Conservation (phyloP, 148 eudicot genomes). For the Rhododendron ferrugineum region DNA sequence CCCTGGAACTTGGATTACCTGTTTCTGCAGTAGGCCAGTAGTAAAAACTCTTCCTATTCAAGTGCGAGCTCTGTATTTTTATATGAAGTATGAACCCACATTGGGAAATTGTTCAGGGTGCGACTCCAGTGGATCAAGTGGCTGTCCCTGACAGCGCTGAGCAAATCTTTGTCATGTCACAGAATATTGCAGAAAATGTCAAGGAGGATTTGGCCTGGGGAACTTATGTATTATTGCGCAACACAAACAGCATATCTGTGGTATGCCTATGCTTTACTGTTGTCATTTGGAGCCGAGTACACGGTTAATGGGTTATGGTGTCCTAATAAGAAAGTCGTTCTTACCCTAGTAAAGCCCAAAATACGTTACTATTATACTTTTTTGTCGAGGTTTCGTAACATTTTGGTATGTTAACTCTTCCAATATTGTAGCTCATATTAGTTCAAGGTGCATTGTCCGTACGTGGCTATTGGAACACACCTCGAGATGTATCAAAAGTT, state of each 20-base stretch:
- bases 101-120: constrained; percentile 51
- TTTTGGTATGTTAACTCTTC: constrained; percentile 7
- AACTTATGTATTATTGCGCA: constrained; percentile 73
- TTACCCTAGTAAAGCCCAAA: background rate
- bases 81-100: background rate
- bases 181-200: constrained; percentile 44
- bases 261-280: constrained; percentile 27
- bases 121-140: constrained; percentile 42
- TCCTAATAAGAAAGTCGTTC: background rate
- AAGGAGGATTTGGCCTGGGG: constrained; percentile 97
- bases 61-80: background rate
- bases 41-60: background rate
- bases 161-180: constrained; percentile 76
- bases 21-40: background rate
- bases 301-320: background rate
- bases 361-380: background rate
- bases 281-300: background rate
- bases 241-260: constrained; percentile 81
- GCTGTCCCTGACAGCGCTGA: constrained; percentile 55
- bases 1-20: background rate
- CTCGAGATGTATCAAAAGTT: constrained; percentile 46
- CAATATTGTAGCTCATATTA: constrained; percentile 54
- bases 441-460: constrained; percentile 62
- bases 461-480: constrained; percentile 90
- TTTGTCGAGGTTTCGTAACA: background rate